Conservation (phyloP, 768 basidiomycete genomes). For the Amanita pseudoporphyria region DNA sequence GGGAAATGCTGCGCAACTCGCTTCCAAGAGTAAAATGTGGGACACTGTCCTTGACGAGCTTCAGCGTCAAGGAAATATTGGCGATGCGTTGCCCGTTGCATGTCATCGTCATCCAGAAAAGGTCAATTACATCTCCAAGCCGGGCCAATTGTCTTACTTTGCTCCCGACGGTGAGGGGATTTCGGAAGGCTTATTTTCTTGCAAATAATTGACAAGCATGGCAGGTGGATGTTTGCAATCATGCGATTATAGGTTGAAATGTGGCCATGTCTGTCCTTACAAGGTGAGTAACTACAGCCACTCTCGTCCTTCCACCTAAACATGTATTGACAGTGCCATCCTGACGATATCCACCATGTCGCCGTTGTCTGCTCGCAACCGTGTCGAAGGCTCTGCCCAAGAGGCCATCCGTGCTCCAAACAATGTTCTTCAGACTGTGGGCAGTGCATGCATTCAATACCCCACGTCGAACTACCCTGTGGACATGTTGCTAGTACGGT, state of each 20-base stretch:
- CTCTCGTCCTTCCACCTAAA: background rate
- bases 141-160: constrained; percentile 38
- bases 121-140: constrained; percentile 31
- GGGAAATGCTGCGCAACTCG: constrained; percentile 52
- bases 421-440: constrained; percentile 45
- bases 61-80: constrained; percentile 34
- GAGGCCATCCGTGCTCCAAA: constrained; percentile 49
- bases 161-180: constrained; percentile 47
- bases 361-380: constrained; percentile 34
- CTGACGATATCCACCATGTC: constrained; percentile 46
- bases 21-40: constrained; percentile 49
- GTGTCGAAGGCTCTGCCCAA: constrained; percentile 43
- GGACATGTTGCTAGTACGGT: constrained; percentile 37
- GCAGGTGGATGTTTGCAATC: constrained; percentile 54
- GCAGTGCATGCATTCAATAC: constrained; percentile 37
- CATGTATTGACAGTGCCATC: constrained; percentile 38
- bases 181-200: background rate
- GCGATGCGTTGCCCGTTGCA: constrained; percentile 42
- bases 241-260: constrained; percentile 42
- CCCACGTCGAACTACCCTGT: constrained; percentile 43
- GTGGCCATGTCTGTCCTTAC: constrained; percentile 58
- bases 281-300: constrained; percentile 28
- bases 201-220: background rate
- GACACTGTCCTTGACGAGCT: constrained; percentile 45
- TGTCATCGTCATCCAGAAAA: constrained; percentile 47